phyloP scores from a whole-genome alignment of 768 basidiomycete genomes.

The Lentinula aciculospora region DNA sequence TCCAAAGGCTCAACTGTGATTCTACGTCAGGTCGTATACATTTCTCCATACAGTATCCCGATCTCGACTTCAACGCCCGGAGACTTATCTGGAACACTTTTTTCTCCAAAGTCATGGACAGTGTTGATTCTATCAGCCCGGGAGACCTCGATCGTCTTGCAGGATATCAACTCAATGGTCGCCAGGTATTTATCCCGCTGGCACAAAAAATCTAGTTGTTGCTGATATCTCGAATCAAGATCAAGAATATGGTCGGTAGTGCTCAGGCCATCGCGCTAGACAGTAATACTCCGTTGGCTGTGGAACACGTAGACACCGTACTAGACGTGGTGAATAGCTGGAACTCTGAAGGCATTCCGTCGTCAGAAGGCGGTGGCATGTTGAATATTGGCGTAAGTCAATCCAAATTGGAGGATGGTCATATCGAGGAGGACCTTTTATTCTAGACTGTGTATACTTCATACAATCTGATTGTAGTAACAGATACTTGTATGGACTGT shows the following conservation, averaged over 20 bases:
- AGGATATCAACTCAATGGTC: constrained; percentile 19
- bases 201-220: no score
- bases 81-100: constrained; percentile 23
- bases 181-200: constrained; percentile 12
- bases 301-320: constrained; percentile 16
- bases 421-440: no score
- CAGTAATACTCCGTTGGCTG: constrained; percentile 7
- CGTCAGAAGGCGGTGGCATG: no score
- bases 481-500: no score
- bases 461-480: no score
- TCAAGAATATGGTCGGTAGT: constrained; percentile 22
- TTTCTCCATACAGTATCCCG: constrained; percentile 25
- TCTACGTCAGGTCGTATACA: constrained; percentile 24
- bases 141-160: constrained; percentile 17
- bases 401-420: no score
- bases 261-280: constrained; percentile 20
- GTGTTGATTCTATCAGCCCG: constrained; percentile 8
- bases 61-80: constrained; percentile 19
- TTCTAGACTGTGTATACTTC: no score
- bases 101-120: constrained; percentile 12
- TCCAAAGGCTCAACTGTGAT: no score
- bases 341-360: background rate
- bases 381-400: no score
- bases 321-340: constrained; percentile 17
- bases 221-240: constrained; percentile 10